phyloP scores from a whole-genome alignment of 2,329 filamentous ascomycete genomes.

The Pleurostoma richardsiae region DNA sequence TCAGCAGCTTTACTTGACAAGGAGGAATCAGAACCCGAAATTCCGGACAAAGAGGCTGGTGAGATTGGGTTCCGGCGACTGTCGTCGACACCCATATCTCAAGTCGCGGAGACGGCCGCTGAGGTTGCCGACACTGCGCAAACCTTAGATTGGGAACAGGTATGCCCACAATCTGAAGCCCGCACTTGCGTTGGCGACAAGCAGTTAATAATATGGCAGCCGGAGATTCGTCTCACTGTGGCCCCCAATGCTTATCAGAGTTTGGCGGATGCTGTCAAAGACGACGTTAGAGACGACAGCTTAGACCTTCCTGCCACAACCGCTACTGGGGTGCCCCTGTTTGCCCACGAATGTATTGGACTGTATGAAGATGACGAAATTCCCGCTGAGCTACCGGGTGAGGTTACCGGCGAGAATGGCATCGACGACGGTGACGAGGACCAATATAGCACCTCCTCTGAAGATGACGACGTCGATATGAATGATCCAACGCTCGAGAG shows the following conservation, averaged over 20 bases:
- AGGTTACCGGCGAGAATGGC: constrained; percentile 12
- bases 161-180: constrained; percentile 1
- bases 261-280: constrained; percentile 3
- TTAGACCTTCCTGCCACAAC: constrained; percentile 5
- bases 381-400: neutral
- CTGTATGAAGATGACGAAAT: constrained; percentile 28
- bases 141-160: constrained; percentile 21
- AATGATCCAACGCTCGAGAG: constrained; percentile 43
- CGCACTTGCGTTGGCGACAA: no score
- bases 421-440: constrained; percentile 15
- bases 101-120: constrained; percentile 35
- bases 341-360: constrained; percentile 36
- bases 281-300: constrained; percentile 2
- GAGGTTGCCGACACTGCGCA: constrained; percentile 38
- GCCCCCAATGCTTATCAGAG: neutral
- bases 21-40: constrained; percentile 21
- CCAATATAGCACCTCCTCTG: constrained; percentile 3
- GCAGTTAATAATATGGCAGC: neutral
- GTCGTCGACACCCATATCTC: constrained; percentile 30
- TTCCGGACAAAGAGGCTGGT: constrained; percentile 24
- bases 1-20: constrained; percentile 23
- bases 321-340: constrained; percentile 4
- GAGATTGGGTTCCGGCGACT: constrained; percentile 24
- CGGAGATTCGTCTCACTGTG: neutral
- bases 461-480: constrained; percentile 26